Percentiles rank a stretch among this genome's conserved stretches.
Conservation (phyloP, 2,329 filamentous ascomycete genomes). For the Apiospora phragmitis region DNA sequence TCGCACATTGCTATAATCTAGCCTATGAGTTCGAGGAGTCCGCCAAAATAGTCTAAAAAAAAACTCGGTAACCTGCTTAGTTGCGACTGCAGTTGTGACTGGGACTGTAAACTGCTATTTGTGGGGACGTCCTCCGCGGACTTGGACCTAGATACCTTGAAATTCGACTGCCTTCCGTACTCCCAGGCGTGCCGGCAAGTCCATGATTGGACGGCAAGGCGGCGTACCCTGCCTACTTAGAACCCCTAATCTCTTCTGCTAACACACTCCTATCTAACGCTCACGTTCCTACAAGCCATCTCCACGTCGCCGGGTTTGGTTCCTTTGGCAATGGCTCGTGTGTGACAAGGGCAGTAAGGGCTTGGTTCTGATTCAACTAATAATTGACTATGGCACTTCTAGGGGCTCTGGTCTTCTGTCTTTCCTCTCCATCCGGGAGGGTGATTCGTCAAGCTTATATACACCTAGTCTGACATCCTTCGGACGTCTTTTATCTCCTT, state of each 20-base stretch:
- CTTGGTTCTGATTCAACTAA: not conserved
- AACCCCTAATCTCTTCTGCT: not conserved
- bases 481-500: not conserved
- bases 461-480: not conserved
- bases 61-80: too few relatives aligned
- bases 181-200: not conserved
- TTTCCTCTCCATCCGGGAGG: not conserved
- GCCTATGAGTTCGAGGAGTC: not conserved
- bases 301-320: not conserved
- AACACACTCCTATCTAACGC: not conserved
- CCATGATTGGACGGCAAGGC: not conserved
- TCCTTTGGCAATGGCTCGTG: too few relatives aligned
- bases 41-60: too few relatives aligned
- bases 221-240: not conserved
- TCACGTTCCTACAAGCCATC: not conserved
- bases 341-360: not conserved
- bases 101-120: too few relatives aligned
- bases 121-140: too few relatives aligned
- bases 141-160: too few relatives aligned
- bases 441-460: not conserved
- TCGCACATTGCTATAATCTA: too few relatives aligned
- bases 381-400: not conserved
- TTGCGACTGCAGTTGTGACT: too few relatives aligned
- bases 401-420: not conserved
- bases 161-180: not conserved